These are phyloP conservation scores for Suillus subluteus DNA, from an alignment of 768 basidiomycete genomes.

Conservation along the genomic window DNA sequence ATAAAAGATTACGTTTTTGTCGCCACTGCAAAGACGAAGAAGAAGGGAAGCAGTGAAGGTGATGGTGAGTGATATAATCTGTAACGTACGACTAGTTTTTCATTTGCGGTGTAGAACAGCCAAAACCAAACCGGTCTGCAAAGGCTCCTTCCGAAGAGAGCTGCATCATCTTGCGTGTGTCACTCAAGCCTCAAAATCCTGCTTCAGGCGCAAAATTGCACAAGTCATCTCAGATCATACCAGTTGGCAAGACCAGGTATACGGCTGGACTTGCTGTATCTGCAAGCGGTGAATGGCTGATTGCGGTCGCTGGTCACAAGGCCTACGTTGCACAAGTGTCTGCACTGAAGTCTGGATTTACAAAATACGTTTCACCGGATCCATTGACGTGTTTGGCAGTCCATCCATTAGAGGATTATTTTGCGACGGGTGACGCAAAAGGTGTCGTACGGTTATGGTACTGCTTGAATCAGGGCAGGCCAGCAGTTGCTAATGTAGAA, in stretches of 20 bases:
- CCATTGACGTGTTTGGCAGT: constrained; percentile 81
- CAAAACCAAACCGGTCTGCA: not conserved
- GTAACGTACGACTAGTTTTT: not conserved
- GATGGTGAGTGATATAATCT: not conserved
- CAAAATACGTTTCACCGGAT: constrained; percentile 83
- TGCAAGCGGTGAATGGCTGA: constrained; percentile 75
- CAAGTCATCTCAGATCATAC: constrained; percentile 51
- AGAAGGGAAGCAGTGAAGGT: constrained; percentile 32
- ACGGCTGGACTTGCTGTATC: constrained; percentile 73
- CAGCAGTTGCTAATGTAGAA: constrained; percentile 63
- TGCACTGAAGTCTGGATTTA: constrained; percentile 66
- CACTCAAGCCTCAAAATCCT: constrained; percentile 47
- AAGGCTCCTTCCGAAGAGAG: constrained; percentile 43
- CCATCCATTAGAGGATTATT: constrained; percentile 90
- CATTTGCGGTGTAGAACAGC: not conserved
- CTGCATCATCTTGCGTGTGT: constrained; percentile 60
- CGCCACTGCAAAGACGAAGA: constrained; percentile 55
- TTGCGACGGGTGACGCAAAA: constrained; percentile 89
- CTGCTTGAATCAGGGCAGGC: constrained; percentile 69
- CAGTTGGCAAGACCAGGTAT: constrained; percentile 69
- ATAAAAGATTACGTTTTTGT: constrained; percentile 75
- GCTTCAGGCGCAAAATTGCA: constrained; percentile 44
- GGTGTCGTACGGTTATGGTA: constrained; percentile 93
- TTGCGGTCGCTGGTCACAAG: constrained; percentile 75
- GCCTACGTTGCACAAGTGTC: constrained; percentile 72